Percentiles rank a stretch among this genome's conserved stretches.
Evolutionary conservation across 2,329 filamentous ascomycete species (phyloP).

Genomic region (Stromatinia cepivora): DNA sequence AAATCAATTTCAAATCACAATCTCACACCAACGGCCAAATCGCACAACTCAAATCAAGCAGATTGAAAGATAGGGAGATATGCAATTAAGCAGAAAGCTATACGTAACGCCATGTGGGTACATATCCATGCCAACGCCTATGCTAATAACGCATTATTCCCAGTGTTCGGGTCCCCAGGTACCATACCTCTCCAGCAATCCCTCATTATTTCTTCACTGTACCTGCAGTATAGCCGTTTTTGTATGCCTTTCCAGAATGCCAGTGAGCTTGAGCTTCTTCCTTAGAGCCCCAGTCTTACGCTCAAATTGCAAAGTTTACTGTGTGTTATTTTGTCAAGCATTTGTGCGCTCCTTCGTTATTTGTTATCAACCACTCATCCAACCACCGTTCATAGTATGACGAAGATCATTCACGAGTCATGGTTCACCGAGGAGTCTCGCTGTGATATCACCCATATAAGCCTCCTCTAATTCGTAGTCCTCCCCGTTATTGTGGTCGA

Average conservation of each 20-base stretch:
- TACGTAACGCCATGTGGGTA: slow-evolving; percentile 7
- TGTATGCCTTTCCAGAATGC: background rate
- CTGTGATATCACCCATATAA: slow-evolving; percentile 87
- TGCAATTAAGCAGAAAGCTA: slow-evolving; percentile 2
- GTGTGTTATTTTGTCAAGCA: background rate
- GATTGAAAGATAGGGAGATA: background rate
- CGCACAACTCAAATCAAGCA: background rate
- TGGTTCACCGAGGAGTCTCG: slow-evolving; percentile 77
- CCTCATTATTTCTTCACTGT: background rate
- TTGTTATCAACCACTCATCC: background rate
- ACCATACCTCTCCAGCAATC: background rate
- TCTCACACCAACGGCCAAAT: background rate
- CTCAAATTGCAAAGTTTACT: background rate
- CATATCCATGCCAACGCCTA: slow-evolving; percentile 10
- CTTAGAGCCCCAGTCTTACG: background rate
- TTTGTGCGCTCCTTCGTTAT: background rate
- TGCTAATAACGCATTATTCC: slow-evolving; percentile 7
- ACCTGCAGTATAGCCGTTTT: background rate
- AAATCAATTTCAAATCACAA: background rate
- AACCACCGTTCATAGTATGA: slow-evolving; percentile 6
- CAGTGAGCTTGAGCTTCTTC: background rate
- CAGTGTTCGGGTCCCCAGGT: background rate
- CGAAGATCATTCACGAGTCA: slow-evolving; percentile 27
- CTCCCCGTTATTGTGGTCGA: slow-evolving; percentile 73
- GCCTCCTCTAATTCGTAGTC: slow-evolving; percentile 88